Conservation (phyloP, 202 grass and related monocot genomes). For the Digitaria exilis region DNA sequence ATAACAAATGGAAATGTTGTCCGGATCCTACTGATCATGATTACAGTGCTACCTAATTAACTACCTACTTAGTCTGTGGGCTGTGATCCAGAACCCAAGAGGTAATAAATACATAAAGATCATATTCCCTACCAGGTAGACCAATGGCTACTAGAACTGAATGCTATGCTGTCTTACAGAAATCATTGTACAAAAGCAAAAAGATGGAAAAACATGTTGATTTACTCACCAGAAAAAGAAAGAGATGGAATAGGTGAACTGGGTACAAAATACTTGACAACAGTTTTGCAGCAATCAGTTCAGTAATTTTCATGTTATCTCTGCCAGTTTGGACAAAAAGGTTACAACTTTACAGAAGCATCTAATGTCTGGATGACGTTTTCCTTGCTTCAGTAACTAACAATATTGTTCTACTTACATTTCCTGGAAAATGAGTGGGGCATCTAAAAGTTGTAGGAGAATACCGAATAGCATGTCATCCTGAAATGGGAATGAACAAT, state of each 20-base stretch:
- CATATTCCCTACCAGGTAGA: background rate
- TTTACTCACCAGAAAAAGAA: constrained; percentile 74
- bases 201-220: constrained; percentile 27
- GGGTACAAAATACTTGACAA: constrained; percentile 84
- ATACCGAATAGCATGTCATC: constrained; percentile 88
- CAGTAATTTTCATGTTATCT: constrained; percentile 39
- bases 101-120: constrained; percentile 3
- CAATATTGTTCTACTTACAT: constrained; percentile 55
- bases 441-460: constrained; percentile 81
- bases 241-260: constrained; percentile 77
- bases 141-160: background rate
- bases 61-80: background rate
- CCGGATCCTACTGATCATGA: background rate
- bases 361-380: constrained; percentile 14
- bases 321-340: constrained; percentile 49
- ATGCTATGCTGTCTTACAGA: constrained; percentile 9
- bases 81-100: background rate
- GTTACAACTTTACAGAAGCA: background rate
- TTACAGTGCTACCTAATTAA: constrained; percentile 16
- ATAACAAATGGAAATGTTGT: constrained; percentile 17
- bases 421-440: constrained; percentile 52
- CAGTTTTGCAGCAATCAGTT: constrained; percentile 50
- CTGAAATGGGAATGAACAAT: constrained; percentile 42
- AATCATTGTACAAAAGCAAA: constrained; percentile 29
- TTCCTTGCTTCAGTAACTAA: constrained; percentile 24